phyloP scores from a whole-genome alignment of 805 yeast genomes.

The Tetrapisispora nanseiensis region DNA sequence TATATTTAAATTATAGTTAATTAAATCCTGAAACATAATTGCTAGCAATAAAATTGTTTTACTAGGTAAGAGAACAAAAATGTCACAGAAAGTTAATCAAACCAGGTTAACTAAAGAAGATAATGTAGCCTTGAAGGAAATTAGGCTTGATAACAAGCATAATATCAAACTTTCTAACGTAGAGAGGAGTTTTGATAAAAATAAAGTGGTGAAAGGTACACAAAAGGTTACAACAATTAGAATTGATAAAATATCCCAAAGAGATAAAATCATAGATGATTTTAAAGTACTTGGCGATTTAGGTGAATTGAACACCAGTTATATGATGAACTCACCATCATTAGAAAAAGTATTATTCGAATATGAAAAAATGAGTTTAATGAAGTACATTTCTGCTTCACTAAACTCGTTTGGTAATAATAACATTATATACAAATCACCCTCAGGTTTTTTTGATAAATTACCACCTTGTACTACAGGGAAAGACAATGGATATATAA shows the following conservation, averaged over 20 bases:
- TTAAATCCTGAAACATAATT: no score
- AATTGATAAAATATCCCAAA: neutral
- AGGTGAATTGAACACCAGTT: neutral
- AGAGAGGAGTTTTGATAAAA: no score
- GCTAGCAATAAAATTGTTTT: no score
- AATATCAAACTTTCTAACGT: no score
- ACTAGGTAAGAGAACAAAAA: no score
- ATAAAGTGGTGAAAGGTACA: no score
- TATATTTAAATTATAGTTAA: no score
- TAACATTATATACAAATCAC: neutral
- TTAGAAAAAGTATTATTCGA: neutral
- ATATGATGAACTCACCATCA: conserved; percentile 3
- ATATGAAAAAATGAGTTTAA: neutral
- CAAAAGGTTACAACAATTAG: no score
- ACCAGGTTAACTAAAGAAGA: no score
- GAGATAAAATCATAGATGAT: neutral
- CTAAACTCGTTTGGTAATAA: neutral
- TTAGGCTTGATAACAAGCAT: no score
- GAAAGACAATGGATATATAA: neutral
- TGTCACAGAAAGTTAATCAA: no score
- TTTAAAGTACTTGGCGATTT: neutral
- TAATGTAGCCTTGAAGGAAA: no score
- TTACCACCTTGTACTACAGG: conserved; percentile 13
- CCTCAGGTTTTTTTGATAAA: conserved; percentile 8
- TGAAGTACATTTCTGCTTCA: neutral